A percentile compares a stretch with the other conserved stretches of the same genome.
phyloP scores from a whole-genome alignment of 345 rosid genomes.

The Microcos paniculata region DNA sequence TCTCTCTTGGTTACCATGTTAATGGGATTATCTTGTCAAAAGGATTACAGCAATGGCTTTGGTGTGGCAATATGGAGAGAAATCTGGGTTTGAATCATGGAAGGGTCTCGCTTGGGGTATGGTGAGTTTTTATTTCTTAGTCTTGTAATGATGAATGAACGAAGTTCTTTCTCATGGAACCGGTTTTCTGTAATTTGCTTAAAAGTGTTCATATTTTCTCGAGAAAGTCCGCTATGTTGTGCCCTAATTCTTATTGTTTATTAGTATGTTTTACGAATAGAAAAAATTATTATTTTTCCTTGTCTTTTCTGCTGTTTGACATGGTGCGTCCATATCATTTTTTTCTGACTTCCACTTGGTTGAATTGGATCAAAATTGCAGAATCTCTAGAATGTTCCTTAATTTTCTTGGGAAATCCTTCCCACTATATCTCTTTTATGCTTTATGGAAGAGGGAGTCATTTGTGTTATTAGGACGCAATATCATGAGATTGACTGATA shows the following conservation, averaged over 20 bases:
- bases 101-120: slow-evolving; percentile 98
- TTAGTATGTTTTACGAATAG: neutral
- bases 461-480: neutral
- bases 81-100: slow-evolving; percentile 82
- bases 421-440: neutral
- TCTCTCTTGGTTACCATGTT: neutral
- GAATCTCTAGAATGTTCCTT: neutral
- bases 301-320: neutral
- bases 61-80: slow-evolving; percentile 97
- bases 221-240: neutral
- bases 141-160: neutral
- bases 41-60: slow-evolving; percentile 92
- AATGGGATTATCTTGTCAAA: slow-evolving; percentile 7
- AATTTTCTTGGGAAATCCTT: neutral
- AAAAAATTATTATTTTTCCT: neutral
- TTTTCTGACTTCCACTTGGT: neutral
- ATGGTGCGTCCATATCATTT: neutral
- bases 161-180: slow-evolving; percentile 4
- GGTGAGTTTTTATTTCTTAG: slow-evolving; percentile 46
- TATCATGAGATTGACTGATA: neutral
- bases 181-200: neutral
- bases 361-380: neutral
- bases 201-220: neutral
- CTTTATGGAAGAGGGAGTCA: neutral
- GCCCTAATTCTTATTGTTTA: neutral